Conservation (phyloP, 2,329 filamentous ascomycete genomes). For the Pseudocercospora crystallina region DNA sequence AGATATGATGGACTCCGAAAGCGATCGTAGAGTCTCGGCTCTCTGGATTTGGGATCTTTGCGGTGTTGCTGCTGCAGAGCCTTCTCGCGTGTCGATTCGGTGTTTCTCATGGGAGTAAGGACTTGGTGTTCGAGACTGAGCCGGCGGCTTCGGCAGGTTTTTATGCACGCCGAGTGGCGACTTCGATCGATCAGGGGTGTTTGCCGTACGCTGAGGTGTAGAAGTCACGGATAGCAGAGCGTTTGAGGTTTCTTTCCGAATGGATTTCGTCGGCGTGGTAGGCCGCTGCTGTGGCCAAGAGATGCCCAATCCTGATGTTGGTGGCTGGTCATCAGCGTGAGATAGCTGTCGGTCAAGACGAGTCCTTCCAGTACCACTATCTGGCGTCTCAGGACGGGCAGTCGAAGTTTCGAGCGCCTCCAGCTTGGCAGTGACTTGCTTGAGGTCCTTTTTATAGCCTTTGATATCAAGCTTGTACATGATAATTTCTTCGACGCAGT, state of each 20-base stretch:
- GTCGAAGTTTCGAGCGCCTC: slow-evolving; percentile 24
- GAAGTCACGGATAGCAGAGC: not conserved
- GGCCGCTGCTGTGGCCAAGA: slow-evolving; percentile 3
- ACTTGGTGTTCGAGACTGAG: slow-evolving; percentile 11
- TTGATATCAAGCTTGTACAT: slow-evolving; percentile 51
- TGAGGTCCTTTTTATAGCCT: slow-evolving; percentile 45
- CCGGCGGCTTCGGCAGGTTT: slow-evolving; percentile 27
- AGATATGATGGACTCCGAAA: slow-evolving; percentile 35
- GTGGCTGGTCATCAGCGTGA: not conserved
- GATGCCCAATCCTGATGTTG: slow-evolving; percentile 21
- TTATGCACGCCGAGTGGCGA: slow-evolving; percentile 25
- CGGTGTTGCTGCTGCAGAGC: slow-evolving; percentile 5
- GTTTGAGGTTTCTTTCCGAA: not conserved
- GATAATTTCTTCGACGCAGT: slow-evolving; percentile 46
- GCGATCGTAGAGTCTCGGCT: slow-evolving; percentile 30
- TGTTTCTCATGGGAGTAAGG: not conserved
- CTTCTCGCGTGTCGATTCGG: too few species aligned
- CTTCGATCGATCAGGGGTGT: slow-evolving; percentile 13
- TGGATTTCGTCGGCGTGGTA: too few species aligned
- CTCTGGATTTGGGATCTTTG: slow-evolving; percentile 11
- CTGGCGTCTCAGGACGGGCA: slow-evolving; percentile 11
- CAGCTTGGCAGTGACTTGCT: slow-evolving; percentile 32
- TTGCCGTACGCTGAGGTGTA: not conserved
- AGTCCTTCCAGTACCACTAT: slow-evolving; percentile 6
- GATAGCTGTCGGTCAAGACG: not conserved